Evolutionary conservation across 1,284 basidiomycete genomes (phyloP), one percentile per base, ranked within the genome.

Genomic region (Pseudozyma hubeiensis): DNA sequence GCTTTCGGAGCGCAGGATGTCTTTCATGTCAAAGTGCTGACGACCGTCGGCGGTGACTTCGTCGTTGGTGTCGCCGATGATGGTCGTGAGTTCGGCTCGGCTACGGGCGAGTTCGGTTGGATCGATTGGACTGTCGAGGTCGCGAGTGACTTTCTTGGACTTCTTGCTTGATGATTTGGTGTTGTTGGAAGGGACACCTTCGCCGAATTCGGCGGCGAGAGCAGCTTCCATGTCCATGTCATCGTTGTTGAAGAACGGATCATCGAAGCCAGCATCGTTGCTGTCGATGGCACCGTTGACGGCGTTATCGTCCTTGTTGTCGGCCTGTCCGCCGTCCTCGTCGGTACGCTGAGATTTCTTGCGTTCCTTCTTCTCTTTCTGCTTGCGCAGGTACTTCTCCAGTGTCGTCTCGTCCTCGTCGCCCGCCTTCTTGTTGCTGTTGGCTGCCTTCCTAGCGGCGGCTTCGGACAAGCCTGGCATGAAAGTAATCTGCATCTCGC

Each of bases 11-110:
- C 92, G 92, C 55, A 98, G 85, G 37, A 97, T 90, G 39, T 94
- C 90, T 81, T 93, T 92, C 88, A 98, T 91, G 80, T 93, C 90
- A 85, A 99, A 99, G 85, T 99, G 94, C 7, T 89, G 77, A 3
- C 71, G 63, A 5, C 79, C 79, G 29, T 65, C 69, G 11, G 45
- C 51, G 24, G 72, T 75, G 35, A 65, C 40, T 43, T 82, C 81
- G 51, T 76, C 75, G 44, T 69, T 64, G 44, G 74, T 77, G 29
- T 43, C 53, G 30, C 69, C 80, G 30, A 79, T 71, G 47, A 81
- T 39, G 14, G 66, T 47, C 13, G 51, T 50, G 3, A 80, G 62
- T 50, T 79, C 58, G 13, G 62, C 74, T 19, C 60, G 67, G 11
- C 51, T 34, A 31, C 60, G 59, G 5, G 61, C 56, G 11, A 29